These are phyloP conservation scores for Auricularia cornea DNA, from an alignment of 768 basidiomycete species.

Conservation along the genomic window DNA sequence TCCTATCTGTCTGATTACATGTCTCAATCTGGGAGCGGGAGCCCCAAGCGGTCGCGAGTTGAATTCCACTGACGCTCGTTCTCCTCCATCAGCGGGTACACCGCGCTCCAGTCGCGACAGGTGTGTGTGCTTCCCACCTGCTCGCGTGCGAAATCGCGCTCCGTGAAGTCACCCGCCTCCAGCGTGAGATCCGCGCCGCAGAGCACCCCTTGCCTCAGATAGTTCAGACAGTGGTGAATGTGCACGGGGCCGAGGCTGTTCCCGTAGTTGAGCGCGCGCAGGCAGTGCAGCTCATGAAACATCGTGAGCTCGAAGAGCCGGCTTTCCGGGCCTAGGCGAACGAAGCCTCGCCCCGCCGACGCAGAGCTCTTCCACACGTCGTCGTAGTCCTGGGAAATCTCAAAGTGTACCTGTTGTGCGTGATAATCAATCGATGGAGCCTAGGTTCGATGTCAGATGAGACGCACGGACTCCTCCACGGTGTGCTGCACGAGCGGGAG, in stretches of 20 bases:
- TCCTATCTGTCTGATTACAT: no score
- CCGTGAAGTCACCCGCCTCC: constrained; percentile 25
- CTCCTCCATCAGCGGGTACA: constrained; percentile 8
- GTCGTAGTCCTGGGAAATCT: constrained; percentile 13
- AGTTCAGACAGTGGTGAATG: constrained; percentile 39
- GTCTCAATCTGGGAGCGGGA: no score
- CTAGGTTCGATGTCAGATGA: background rate
- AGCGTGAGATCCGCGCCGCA: constrained; percentile 42
- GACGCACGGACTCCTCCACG: constrained; percentile 20
- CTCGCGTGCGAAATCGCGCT: constrained; percentile 21
- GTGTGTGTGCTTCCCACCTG: constrained; percentile 24
- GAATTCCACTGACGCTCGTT: constrained; percentile 7
- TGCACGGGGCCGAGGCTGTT: constrained; percentile 8
- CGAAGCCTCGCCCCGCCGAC: constrained; percentile 21
- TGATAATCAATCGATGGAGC: background rate
- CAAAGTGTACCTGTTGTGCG: constrained; percentile 15
- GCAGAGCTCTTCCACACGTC: constrained; percentile 19
- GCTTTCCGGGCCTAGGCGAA: constrained; percentile 23
- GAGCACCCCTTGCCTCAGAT: constrained; percentile 38
- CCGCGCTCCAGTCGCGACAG: constrained; percentile 27
- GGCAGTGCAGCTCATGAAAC: constrained; percentile 32
- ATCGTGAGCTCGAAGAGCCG: constrained; percentile 28
- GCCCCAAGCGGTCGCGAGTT: no score
- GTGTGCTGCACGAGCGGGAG: constrained; percentile 12
- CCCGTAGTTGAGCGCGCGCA: constrained; percentile 12